Evolutionary conservation across 2,329 filamentous ascomycete species (phyloP).

Genomic region (Hypoxylon sp.): DNA sequence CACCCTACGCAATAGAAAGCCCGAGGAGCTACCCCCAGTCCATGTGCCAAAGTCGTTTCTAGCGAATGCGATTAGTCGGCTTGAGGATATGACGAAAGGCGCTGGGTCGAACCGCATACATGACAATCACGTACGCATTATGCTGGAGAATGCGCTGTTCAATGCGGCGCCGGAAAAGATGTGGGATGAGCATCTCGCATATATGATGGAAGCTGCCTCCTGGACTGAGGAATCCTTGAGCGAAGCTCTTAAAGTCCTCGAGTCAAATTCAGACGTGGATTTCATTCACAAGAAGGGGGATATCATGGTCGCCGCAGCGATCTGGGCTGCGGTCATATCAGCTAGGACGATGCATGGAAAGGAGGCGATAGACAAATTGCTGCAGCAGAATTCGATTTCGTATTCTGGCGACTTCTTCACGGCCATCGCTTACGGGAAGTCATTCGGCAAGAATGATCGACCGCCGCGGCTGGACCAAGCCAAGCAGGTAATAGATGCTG

Average conservation of each 20-base stretch:
- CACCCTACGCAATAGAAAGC: conserved; percentile 51
- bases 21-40: conserved; percentile 64
- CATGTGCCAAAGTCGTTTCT: conserved; percentile 72
- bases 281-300: conserved; percentile 29
- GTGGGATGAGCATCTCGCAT: conserved; percentile 13
- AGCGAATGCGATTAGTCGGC: conserved; percentile 63
- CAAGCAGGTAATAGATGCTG: conserved; percentile 24
- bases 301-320: conserved; percentile 32
- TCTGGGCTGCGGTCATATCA: conserved; percentile 26
- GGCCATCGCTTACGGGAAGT: conserved; percentile 10
- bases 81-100: conserved; percentile 52
- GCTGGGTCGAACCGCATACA: conserved; percentile 21
- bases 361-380: conserved; percentile 20
- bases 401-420: conserved; percentile 21
- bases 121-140: conserved; percentile 16
- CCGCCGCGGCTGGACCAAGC: conserved; percentile 6
- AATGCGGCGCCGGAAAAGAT: neutral
- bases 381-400: conserved; percentile 19
- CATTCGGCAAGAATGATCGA: neutral
- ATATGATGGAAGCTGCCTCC: conserved; percentile 29
- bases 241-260: conserved; percentile 27
- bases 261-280: conserved; percentile 6
- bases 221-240: conserved; percentile 35
- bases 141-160: conserved; percentile 25
- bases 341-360: conserved; percentile 19